These are phyloP conservation scores for Nakazawaea populi DNA, from an alignment of 805 yeast species.

Conservation along the genomic window DNA sequence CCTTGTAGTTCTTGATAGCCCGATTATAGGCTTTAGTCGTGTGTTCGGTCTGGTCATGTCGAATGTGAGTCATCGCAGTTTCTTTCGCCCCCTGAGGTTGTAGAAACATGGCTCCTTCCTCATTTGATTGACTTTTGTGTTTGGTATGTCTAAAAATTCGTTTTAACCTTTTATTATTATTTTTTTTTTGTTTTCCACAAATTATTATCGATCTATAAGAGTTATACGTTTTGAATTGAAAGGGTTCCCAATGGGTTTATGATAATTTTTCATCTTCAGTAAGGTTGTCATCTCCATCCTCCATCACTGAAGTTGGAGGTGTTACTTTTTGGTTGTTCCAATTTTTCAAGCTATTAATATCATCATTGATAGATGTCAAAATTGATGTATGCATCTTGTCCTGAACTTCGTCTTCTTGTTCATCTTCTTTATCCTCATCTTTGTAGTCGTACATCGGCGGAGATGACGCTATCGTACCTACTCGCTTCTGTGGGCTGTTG, in stretches of 20 bases:
- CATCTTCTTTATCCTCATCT: neutral
- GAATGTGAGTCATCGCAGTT: neutral
- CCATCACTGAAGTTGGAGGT: slow-evolving; percentile 6
- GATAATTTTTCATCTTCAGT: slow-evolving; percentile 6
- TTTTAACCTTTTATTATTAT: neutral
- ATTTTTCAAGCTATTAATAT: slow-evolving; percentile 1
- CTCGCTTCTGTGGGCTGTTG: neutral
- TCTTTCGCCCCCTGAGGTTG: neutral
- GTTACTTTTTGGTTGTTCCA: slow-evolving; percentile 1
- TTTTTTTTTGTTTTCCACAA: neutral
- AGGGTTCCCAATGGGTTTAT: neutral
- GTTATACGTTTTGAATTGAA: neutral
- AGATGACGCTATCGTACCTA: slow-evolving; percentile 3
- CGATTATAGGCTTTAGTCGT: slow-evolving; percentile 6
- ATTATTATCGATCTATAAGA: neutral
- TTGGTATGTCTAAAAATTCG: neutral
- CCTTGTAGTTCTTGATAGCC: neutral
- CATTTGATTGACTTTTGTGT: too few species aligned
- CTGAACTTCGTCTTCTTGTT: neutral
- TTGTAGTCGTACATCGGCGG: slow-evolving; percentile 6
- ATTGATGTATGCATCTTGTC: slow-evolving; percentile 5
- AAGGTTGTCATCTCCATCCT: neutral
- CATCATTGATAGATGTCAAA: slow-evolving; percentile 7
- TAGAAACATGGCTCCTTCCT: neutral
- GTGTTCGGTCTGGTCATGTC: neutral